Evolutionary conservation across 306 rosid species (phyloP).

Genomic region (Arachis stenosperma): DNA sequence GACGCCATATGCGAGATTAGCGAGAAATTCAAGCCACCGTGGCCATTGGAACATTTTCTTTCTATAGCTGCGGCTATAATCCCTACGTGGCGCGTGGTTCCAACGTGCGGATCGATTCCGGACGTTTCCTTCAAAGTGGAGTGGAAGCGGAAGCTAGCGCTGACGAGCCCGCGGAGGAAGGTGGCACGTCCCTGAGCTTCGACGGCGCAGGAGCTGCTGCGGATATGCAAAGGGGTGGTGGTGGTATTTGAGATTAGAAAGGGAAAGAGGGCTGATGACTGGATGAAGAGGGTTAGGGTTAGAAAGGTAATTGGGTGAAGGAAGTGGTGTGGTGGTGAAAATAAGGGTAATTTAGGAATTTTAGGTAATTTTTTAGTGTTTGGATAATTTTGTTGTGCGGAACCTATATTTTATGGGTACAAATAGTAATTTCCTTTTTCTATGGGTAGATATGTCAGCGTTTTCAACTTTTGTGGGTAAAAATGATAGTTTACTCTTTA

Average conservation of each 20-base stretch:
- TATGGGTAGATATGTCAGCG: too few species aligned
- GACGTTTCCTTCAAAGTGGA: slow-evolving; percentile 37
- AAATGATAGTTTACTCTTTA: too few species aligned
- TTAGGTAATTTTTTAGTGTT: too few species aligned
- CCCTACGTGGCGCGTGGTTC: slow-evolving; percentile 93
- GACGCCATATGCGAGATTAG: slow-evolving; percentile 98
- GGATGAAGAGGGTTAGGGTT: too few species aligned
- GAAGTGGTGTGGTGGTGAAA: too few species aligned
- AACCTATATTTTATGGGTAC: too few species aligned
- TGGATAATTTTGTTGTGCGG: too few species aligned
- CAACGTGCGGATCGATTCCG: slow-evolving; percentile 83
- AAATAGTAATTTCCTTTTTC: too few species aligned
- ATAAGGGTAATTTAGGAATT: too few species aligned
- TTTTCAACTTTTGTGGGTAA: too few species aligned
- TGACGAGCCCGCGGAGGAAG: slow-evolving; percentile 69
- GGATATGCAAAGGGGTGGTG: slow-evolving; percentile 85
- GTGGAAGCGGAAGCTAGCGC: slow-evolving; percentile 85
- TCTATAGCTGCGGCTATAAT: slow-evolving; percentile 64
- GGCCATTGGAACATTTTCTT: slow-evolving; percentile 35
- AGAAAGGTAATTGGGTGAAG: too few species aligned
- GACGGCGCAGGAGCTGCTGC: slow-evolving; percentile 78
- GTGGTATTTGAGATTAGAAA: slow-evolving; percentile 19
- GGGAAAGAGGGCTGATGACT: too few species aligned
- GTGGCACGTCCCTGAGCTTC: slow-evolving; percentile 82
- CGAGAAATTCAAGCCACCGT: slow-evolving; percentile 2